phyloP scores from a whole-genome alignment of 2,329 filamentous ascomycete species.

The Claviceps sp. region DNA sequence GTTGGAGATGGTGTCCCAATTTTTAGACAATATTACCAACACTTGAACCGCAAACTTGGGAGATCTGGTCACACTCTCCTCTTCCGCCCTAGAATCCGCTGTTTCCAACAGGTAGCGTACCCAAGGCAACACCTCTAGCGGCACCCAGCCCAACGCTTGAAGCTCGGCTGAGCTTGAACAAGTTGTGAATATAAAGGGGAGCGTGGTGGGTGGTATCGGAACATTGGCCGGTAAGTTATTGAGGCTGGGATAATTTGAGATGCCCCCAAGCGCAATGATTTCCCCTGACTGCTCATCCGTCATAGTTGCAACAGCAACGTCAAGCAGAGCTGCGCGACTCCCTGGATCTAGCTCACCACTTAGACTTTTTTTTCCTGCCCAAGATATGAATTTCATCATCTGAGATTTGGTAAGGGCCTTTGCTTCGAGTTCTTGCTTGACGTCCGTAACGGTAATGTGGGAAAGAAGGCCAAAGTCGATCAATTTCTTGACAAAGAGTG shows the following conservation, averaged over 20 bases:
- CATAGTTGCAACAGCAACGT: conserved; percentile 64
- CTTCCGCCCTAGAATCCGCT: conserved; percentile 41
- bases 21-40: conserved; percentile 69
- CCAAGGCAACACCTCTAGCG: conserved; percentile 78
- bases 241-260: conserved; percentile 63
- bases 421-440: conserved; percentile 67
- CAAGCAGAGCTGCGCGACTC: conserved; percentile 57
- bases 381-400: conserved; percentile 69
- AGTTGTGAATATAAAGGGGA: conserved; percentile 75
- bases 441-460: conserved; percentile 75
- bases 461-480: conserved; percentile 77
- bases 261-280: conserved; percentile 63
- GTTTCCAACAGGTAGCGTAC: conserved; percentile 65
- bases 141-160: conserved; percentile 71
- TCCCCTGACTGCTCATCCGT: conserved; percentile 49
- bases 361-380: conserved; percentile 61
- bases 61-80: conserved; percentile 58
- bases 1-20: conserved; percentile 69
- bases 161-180: conserved; percentile 53
- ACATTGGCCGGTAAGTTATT: conserved; percentile 68
- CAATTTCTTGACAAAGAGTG: conserved; percentile 66
- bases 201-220: conserved; percentile 66
- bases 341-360: conserved; percentile 58
- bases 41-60: conserved; percentile 64
- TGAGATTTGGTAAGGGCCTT: conserved; percentile 71